A percentile compares a stretch with the other conserved stretches of the same genome.
phyloP scores from a whole-genome alignment of 306 rosid genomes.

The Vachellia pachyceras region DNA sequence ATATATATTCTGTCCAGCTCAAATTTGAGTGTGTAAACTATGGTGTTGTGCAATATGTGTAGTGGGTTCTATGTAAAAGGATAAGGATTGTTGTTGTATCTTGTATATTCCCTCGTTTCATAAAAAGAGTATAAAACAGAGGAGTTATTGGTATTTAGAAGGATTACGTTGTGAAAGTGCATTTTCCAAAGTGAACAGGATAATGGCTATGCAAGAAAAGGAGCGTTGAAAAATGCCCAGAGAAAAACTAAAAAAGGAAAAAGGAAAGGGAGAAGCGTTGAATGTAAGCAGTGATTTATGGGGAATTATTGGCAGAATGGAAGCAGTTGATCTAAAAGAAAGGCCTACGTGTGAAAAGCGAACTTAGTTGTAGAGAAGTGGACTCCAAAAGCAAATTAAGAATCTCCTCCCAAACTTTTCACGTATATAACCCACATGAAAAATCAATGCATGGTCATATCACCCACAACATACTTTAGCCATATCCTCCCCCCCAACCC shows the following conservation, averaged over 20 bases:
- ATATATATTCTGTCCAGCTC: too few species aligned
- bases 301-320: slow-evolving; percentile 25
- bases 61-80: too few species aligned
- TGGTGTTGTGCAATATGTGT: too few species aligned
- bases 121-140: neutral
- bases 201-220: neutral
- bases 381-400: slow-evolving; percentile 54
- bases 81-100: too few species aligned
- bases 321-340: slow-evolving; percentile 19
- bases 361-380: slow-evolving; percentile 53
- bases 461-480: slow-evolving; percentile 36
- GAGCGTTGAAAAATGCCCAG: neutral
- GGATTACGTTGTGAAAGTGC: neutral
- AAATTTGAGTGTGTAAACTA: too few species aligned
- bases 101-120: too few species aligned
- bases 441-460: slow-evolving; percentile 78
- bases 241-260: neutral
- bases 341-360: slow-evolving; percentile 56
- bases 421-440: slow-evolving; percentile 58
- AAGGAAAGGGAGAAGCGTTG: neutral
- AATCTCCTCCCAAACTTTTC: slow-evolving; percentile 50
- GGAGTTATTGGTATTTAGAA: neutral
- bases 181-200: neutral
- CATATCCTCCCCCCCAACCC: slow-evolving; percentile 35
- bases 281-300: neutral